These are phyloP conservation scores for Phytophthora europaea DNA, from an alignment of 352 stramenopile species.

Conservation along the genomic window DNA sequence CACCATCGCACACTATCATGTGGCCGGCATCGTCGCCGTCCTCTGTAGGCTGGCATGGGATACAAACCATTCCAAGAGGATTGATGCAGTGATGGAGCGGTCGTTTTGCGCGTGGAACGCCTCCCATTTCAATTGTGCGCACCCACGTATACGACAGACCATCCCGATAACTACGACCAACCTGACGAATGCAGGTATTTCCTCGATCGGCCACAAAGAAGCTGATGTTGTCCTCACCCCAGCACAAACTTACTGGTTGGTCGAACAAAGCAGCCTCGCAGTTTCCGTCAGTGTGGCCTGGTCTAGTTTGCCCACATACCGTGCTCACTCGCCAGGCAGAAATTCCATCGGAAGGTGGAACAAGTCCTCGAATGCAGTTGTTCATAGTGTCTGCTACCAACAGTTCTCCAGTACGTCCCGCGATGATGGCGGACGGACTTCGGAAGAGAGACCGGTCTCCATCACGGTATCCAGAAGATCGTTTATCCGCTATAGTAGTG, in stretches of 20 bases:
- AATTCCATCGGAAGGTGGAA: constrained; percentile 13
- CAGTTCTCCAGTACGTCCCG: constrained; percentile 40
- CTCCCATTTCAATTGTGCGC: constrained; percentile 51
- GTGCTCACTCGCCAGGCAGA: constrained; percentile 40
- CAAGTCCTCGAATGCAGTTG: constrained; percentile 58
- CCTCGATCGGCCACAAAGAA: constrained; percentile 57
- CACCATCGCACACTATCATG: constrained; percentile 37
- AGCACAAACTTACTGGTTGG: constrained; percentile 49
- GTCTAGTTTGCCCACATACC: constrained; percentile 34
- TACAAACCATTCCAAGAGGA: constrained; percentile 35
- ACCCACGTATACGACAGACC: constrained; percentile 46
- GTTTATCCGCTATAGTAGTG: constrained; percentile 10
- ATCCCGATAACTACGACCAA: constrained; percentile 41
- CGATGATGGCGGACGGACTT: constrained; percentile 46
- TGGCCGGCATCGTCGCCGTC: background rate
- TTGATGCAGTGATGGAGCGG: constrained; percentile 7
- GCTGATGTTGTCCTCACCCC: constrained; percentile 26
- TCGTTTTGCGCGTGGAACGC: constrained; percentile 14
- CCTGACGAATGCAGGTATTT: constrained; percentile 56
- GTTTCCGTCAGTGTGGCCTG: constrained; percentile 46
- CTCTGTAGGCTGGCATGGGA: background rate
- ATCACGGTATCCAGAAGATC: constrained; percentile 41
- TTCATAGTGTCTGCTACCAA: constrained; percentile 70
- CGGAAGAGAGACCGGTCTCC: constrained; percentile 51
- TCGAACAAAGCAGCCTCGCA: constrained; percentile 47